Conservation (phyloP, 352 stramenopile genomes). For the Phytophthora brassicae region DNA sequence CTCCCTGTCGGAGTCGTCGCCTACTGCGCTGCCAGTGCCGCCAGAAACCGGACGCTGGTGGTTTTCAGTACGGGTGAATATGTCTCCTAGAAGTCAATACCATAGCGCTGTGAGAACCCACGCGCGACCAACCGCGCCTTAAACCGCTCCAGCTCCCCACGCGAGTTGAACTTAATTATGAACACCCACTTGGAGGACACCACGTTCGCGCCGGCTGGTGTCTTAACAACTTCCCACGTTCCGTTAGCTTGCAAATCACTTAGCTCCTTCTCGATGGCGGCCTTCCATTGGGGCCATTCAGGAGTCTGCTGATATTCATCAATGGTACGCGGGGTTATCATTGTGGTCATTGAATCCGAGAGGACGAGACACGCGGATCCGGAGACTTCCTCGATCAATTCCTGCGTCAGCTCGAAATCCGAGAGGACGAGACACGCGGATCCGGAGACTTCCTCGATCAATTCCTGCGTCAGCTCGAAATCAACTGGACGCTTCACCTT, state of each 20-base stretch:
- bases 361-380: neutral
- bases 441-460: slow-evolving; percentile 2
- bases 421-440: neutral
- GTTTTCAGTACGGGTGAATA: slow-evolving; percentile 7
- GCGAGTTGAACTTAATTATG: slow-evolving; percentile 8
- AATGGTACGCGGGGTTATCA: slow-evolving; percentile 1
- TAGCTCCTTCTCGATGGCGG: slow-evolving; percentile 1
- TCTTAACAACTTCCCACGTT: slow-evolving; percentile 3
- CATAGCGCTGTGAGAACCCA: neutral
- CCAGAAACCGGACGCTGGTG: neutral
- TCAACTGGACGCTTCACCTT: neutral
- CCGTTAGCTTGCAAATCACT: slow-evolving; percentile 1
- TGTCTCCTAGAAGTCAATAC: slow-evolving; percentile 1
- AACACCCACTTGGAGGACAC: slow-evolving; percentile 11
- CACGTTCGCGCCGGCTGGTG: neutral
- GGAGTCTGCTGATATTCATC: neutral
- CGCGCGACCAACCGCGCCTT: slow-evolving; percentile 3
- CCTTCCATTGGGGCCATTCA: slow-evolving; percentile 11
- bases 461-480: neutral
- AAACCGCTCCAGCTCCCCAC: slow-evolving; percentile 4
- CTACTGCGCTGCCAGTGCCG: neutral
- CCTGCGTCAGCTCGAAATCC: neutral
- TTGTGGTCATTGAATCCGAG: neutral
- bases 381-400: neutral
- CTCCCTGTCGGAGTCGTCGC: slow-evolving; percentile 1